Evolutionary conservation across 768 basidiomycete species (phyloP).

Genomic region (Tricholoma matsutake): DNA sequence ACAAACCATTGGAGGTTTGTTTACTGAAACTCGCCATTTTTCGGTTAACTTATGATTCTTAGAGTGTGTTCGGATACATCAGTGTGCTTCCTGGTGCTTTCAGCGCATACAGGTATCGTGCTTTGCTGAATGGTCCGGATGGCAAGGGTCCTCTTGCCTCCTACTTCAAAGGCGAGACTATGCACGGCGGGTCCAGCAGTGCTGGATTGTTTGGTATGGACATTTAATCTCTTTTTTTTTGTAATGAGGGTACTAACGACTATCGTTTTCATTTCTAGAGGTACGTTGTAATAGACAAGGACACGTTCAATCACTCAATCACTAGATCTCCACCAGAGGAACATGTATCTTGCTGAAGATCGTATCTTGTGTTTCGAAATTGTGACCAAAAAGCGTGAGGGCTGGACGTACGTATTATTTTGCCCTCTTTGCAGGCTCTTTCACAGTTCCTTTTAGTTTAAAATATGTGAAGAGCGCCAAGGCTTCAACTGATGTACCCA

Average conservation of each 20-base stretch:
- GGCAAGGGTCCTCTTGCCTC: constrained; percentile 88
- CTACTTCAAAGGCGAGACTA: constrained; percentile 90
- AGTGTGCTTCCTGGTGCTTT: constrained; percentile 90
- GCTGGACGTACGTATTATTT: constrained; percentile 62
- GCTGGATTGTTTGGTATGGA: constrained; percentile 68
- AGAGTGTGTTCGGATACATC: constrained; percentile 85
- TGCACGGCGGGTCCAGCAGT: constrained; percentile 61
- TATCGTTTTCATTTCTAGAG: constrained; percentile 9
- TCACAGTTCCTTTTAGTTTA: constrained; percentile 39
- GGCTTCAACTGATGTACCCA: constrained; percentile 94
- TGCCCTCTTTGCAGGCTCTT: constrained; percentile 3
- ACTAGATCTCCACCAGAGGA: constrained; percentile 43
- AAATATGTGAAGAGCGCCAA: constrained; percentile 94
- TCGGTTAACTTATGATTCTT: constrained; percentile 1
- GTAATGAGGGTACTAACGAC: background rate
- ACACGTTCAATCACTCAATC: too few species aligned
- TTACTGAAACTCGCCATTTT: background rate
- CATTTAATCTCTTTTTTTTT: background rate
- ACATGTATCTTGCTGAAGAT: constrained; percentile 92
- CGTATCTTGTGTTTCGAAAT: constrained; percentile 93
- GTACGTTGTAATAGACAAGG: constrained; percentile 1
- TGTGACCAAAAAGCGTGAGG: constrained; percentile 83
- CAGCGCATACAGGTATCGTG: constrained; percentile 88
- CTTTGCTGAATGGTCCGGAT: constrained; percentile 80
- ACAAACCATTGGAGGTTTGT: constrained; percentile 88